phyloP scores from a whole-genome alignment of 2,329 filamentous ascomycete species.

The Graphilbum fragrans region DNA sequence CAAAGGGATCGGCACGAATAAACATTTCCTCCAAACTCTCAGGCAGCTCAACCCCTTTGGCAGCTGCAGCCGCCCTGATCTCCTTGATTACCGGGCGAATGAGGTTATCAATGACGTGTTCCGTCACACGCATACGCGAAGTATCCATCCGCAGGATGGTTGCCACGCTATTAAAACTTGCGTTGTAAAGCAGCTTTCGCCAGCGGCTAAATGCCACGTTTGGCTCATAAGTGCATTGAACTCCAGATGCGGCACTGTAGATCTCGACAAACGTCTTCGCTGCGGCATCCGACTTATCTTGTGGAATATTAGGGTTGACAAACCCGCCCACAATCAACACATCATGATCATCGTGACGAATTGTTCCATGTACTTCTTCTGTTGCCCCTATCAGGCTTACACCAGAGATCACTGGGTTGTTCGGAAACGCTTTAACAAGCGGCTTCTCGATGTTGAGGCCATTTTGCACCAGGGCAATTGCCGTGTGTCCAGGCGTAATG shows the following conservation, averaged over 20 bases:
- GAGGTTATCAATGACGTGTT: conserved; percentile 14
- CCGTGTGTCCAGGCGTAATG: conserved; percentile 6
- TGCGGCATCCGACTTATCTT: neutral
- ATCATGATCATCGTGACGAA: conserved; percentile 3
- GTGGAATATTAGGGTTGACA: neutral
- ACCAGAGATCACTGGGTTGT: conserved; percentile 6
- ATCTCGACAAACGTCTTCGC: conserved; percentile 1
- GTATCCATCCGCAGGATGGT: conserved; percentile 7
- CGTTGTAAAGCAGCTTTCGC: conserved; percentile 9
- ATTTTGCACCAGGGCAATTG: conserved; percentile 9
- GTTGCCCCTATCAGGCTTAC: conserved; percentile 1
- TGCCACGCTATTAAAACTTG: conserved; percentile 6
- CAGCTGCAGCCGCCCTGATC: conserved; percentile 30
- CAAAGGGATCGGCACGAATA: conserved; percentile 34
- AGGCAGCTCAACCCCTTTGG: conserved; percentile 28
- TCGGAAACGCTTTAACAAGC: conserved; percentile 6
- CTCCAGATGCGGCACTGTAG: conserved; percentile 69
- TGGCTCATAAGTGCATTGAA: conserved; percentile 51
- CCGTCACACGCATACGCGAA: conserved; percentile 4
- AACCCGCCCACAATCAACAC: neutral
- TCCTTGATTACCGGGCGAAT: conserved; percentile 40
- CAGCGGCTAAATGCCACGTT: conserved; percentile 5
- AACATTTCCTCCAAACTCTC: conserved; percentile 29
- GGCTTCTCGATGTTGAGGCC: conserved; percentile 9
- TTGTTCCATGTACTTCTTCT: conserved; percentile 1